Evolutionary conservation across 768 basidiomycete species (phyloP), one percentile per base, ranked within the genome.

Genomic region (Dendrothele bispora): DNA sequence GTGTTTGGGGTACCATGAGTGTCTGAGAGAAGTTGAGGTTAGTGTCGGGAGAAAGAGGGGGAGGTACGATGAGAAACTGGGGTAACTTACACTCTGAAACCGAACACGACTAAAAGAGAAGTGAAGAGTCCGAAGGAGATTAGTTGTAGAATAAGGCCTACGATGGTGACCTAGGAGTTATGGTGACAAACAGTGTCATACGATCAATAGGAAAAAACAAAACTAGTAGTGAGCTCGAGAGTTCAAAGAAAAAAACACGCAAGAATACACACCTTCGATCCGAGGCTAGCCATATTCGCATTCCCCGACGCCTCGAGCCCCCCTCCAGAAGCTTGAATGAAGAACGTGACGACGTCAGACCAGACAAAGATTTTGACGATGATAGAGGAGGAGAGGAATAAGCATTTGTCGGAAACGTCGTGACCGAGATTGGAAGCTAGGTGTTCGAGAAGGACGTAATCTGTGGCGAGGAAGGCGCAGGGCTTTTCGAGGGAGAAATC

Each of bases 401-500:
- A 59, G 49, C 73, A 70, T 18, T 65, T 51, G 18, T 67, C 57
- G 14, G 67, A 63, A 7, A 64, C 57, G 8, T 80, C 57, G 38
- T 68, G 59, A 10, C 57, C 61, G 17, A 58, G 49, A 4, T 35
- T 47, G 3, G 36, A 17, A 2, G 75, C 74, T 4, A 84, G 61
- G 7, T 67, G 74, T 4, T 77, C 75, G 1, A 83, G 69, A 28
- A 81, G 62, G 52, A 78, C 54, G 57, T 84, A 83, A 51, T 77
- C 67, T 10, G 74, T 68, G 1, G 78, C 78, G 39, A 80, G 73
- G 61, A 82, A 83, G 17, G 76, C 77, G 57, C 83, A 84, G 2
- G 82, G 82, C 76, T 78, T n/a, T n/a, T n/a, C n/a, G n/a, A n/a
- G n/a, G n/a, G n/a, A n/a, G n/a, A n/a, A n/a, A n/a, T n/a, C n/a